phyloP scores from a whole-genome alignment of 2,329 filamentous ascomycete genomes.

The Fusarium nematophilum region DNA sequence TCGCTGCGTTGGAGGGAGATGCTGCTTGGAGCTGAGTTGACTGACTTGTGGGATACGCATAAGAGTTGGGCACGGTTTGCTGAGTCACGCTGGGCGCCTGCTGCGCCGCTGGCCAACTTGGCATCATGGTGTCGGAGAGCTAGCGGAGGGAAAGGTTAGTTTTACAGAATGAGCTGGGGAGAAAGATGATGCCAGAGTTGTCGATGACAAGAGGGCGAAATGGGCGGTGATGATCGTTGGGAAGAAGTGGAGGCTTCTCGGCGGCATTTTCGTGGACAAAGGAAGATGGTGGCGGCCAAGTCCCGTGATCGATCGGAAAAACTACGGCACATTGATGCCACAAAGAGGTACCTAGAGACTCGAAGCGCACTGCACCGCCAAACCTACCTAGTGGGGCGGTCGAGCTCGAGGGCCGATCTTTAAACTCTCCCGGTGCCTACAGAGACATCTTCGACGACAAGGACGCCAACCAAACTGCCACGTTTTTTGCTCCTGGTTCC shows the following conservation, averaged over 20 bases:
- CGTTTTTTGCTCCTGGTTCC: background rate
- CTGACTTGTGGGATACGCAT: constrained; percentile 55
- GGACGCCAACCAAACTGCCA: constrained; percentile 6
- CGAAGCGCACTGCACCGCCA: constrained; percentile 32
- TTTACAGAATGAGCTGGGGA: constrained; percentile 25
- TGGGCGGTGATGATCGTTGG: constrained; percentile 20
- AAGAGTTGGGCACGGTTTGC: constrained; percentile 49
- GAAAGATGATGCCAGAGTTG: constrained; percentile 27
- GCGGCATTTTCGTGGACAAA: constrained; percentile 41
- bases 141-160: constrained; percentile 42
- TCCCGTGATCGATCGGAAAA: constrained; percentile 41
- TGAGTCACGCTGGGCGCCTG: constrained; percentile 56
- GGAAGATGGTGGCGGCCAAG: constrained; percentile 38
- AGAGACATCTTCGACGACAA: constrained; percentile 23
- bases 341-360: background rate
- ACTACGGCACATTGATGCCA: constrained; percentile 2
- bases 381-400: constrained; percentile 38
- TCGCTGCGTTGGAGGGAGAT: background rate
- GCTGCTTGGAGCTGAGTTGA: constrained; percentile 18
- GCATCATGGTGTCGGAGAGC: constrained; percentile 48
- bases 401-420: constrained; percentile 22
- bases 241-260: constrained; percentile 20
- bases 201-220: constrained; percentile 21
- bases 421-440: constrained; percentile 12
- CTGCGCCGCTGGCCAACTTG: constrained; percentile 52